Evolutionary conservation across 768 basidiomycete species (phyloP).

Genomic region (Cystofilobasidium capitatum): DNA sequence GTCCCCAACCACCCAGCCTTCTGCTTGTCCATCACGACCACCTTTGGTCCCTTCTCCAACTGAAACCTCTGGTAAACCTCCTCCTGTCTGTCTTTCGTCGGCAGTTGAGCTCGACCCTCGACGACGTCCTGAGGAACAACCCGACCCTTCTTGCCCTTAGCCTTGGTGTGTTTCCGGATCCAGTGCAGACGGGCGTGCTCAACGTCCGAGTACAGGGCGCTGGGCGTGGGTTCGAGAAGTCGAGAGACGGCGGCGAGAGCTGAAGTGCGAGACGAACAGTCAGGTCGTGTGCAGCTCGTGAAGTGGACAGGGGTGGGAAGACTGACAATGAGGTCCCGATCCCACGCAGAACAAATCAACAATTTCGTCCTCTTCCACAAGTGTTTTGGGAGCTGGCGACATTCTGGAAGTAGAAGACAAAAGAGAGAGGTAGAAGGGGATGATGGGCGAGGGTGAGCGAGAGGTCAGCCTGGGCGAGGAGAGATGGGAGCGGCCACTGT

Average conservation of each 20-base stretch:
- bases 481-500: no score
- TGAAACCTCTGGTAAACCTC: not conserved
- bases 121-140: conserved; percentile 20
- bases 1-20: not conserved
- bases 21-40: conserved; percentile 18
- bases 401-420: not conserved
- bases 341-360: conserved; percentile 31
- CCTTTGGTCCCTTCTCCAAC: not conserved
- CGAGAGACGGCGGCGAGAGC: conserved; percentile 31
- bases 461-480: not conserved
- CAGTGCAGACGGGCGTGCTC: conserved; percentile 34
- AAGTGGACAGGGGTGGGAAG: not conserved
- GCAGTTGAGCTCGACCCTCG: conserved; percentile 1
- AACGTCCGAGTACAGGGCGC: conserved; percentile 32
- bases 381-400: not conserved
- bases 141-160: conserved; percentile 22
- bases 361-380: not conserved
- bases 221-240: conserved; percentile 29
- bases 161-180: conserved; percentile 25
- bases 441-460: not conserved
- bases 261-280: not conserved
- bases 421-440: not conserved
- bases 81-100: not conserved
- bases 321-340: conserved; percentile 30
- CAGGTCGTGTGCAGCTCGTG: not conserved